Percentiles rank a stretch among this genome's conserved stretches.
phyloP scores from a whole-genome alignment of 2,329 filamentous ascomycete species.

The Fonsecaea nubica region DNA sequence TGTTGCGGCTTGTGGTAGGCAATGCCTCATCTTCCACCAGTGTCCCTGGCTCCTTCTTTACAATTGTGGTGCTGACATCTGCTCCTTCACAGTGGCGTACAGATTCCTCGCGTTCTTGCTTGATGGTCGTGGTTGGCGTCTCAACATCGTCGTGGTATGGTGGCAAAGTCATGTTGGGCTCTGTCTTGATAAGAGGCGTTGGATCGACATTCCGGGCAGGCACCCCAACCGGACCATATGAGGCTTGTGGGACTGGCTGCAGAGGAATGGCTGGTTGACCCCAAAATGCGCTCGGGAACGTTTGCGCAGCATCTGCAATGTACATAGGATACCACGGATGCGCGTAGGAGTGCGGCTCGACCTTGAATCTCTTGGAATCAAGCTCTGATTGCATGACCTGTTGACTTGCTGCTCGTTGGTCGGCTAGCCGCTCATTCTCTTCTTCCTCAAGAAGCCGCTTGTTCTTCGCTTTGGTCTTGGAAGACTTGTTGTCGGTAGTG shows the following conservation, averaged over 20 bases:
- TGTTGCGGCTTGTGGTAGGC: background rate
- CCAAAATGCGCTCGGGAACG: slow-evolving; percentile 17
- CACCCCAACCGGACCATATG: background rate
- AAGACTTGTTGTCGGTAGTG: slow-evolving; percentile 20
- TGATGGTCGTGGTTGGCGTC: slow-evolving; percentile 16
- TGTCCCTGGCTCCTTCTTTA: slow-evolving; percentile 15
- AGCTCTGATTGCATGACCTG: slow-evolving; percentile 15
- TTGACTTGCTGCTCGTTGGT: slow-evolving; percentile 4
- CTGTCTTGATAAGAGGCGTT: slow-evolving; percentile 28
- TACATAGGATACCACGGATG: slow-evolving; percentile 14
- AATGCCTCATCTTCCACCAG: background rate
- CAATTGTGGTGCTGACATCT: background rate
- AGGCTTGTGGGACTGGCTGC: slow-evolving; percentile 16
- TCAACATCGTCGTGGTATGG: background rate
- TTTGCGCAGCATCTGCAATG: slow-evolving; percentile 13
- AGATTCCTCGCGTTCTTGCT: slow-evolving; percentile 15
- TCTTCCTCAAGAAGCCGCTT: slow-evolving; percentile 20
- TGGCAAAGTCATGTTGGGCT: slow-evolving; percentile 13
- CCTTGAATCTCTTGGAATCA: slow-evolving; percentile 31
- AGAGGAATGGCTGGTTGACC: slow-evolving; percentile 20
- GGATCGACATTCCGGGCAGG: background rate
- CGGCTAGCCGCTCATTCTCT: slow-evolving; percentile 26
- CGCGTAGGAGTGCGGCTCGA: slow-evolving; percentile 22
- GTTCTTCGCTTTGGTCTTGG: slow-evolving; percentile 28
- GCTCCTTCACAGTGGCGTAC: background rate